A percentile compares a stretch with the other conserved stretches of the same genome.
Conservation (phyloP, 305 asterid species). For the Fraxinus latifolia region DNA sequence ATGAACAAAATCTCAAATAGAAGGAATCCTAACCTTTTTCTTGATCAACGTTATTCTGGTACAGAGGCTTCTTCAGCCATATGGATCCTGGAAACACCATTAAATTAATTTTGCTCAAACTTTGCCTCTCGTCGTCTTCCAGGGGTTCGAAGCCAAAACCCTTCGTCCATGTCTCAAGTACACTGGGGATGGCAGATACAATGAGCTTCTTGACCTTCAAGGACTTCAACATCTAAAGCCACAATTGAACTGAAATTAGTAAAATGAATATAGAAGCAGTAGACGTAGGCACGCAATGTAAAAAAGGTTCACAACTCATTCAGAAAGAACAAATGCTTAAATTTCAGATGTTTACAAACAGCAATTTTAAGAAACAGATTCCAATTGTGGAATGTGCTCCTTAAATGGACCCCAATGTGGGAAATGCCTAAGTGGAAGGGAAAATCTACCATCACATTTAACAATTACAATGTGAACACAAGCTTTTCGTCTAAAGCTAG, state of each 20-base stretch:
- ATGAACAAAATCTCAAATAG: neutral
- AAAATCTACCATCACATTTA: neutral
- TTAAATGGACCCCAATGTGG: neutral
- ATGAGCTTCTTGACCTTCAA: constrained; percentile 80
- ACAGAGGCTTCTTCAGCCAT: constrained; percentile 72
- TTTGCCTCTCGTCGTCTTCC: constrained; percentile 61
- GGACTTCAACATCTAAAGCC: constrained; percentile 62
- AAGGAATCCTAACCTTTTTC: constrained; percentile 35
- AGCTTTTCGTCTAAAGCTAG: neutral
- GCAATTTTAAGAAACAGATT: neutral
- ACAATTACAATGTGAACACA: neutral
- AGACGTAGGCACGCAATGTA: neutral
- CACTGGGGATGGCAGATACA: constrained; percentile 76
- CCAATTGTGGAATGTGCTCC: neutral
- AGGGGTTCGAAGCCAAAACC: constrained; percentile 79
- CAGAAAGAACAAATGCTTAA: neutral
- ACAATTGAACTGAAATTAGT: constrained; percentile 26
- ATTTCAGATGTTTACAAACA: neutral
- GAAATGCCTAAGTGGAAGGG: neutral
- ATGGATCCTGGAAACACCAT: constrained; percentile 93
- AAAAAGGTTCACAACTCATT: neutral
- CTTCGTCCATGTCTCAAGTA: constrained; percentile 81
- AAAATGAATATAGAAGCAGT: neutral
- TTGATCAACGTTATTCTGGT: constrained; percentile 26
- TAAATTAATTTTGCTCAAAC: constrained; percentile 60